These are phyloP conservation scores for Omphalea diandra DNA, from an alignment of 441 rosid genomes.

Conservation along the genomic window DNA sequence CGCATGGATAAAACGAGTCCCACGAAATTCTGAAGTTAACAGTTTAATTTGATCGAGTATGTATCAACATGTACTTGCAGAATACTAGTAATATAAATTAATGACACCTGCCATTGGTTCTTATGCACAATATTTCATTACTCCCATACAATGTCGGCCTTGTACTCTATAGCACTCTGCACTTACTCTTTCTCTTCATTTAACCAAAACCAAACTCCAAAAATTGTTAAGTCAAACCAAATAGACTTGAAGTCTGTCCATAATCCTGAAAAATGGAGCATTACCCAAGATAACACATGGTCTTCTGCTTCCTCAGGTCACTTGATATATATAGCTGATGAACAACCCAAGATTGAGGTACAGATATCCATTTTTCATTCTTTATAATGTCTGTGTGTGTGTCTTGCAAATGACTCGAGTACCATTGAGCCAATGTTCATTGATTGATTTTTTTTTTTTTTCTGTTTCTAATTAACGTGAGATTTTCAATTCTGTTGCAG, in stretches of 20 bases:
- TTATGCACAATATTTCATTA: no score
- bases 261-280: not conserved
- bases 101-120: no score
- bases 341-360: not conserved
- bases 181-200: not conserved
- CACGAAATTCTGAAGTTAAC: no score
- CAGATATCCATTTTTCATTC: not conserved
- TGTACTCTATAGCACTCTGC: not conserved
- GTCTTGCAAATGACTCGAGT: no score
- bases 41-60: no score
- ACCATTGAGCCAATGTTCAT: no score
- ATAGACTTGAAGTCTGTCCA: not conserved
- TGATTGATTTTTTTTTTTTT: no score
- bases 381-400: not conserved
- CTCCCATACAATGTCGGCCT: conserved; percentile 14
- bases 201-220: not conserved
- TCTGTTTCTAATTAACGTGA: not conserved
- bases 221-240: not conserved
- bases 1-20: no score
- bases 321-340: not conserved
- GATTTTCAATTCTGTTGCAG: conserved; percentile 11
- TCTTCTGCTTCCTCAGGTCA: not conserved
- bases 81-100: no score
- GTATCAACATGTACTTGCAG: no score
- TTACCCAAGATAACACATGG: not conserved